A percentile compares a stretch with the other conserved stretches of the same genome.
Evolutionary conservation across 768 basidiomycete species (phyloP).

Genomic region (Tephrocybe sp.): DNA sequence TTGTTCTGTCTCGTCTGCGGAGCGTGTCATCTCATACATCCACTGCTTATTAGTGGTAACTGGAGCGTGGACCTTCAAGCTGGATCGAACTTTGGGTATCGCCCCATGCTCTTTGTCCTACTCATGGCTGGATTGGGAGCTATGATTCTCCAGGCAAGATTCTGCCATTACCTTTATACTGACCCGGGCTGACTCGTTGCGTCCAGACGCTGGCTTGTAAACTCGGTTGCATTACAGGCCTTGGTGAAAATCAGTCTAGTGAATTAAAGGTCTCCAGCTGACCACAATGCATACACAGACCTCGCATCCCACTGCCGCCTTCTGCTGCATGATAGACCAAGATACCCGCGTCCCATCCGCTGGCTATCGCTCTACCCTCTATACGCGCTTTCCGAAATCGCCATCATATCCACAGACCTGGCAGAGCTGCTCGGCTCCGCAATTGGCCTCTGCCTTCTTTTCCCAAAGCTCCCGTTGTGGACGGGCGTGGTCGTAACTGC

Average conservation of each 20-base stretch:
- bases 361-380: conserved; percentile 54
- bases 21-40: conserved; percentile 3
- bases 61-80: conserved; percentile 83
- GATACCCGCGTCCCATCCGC: conserved; percentile 45
- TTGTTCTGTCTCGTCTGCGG: background rate
- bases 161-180: background rate
- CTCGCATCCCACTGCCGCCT: conserved; percentile 61
- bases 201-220: conserved; percentile 62
- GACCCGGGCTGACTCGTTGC: too few relatives aligned
- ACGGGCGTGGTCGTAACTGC: conserved; percentile 57
- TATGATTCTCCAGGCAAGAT: conserved; percentile 60
- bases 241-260: too few relatives aligned
- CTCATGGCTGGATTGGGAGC: conserved; percentile 64
- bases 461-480: conserved; percentile 59
- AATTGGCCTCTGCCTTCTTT: conserved; percentile 65
- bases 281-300: conserved; percentile 32
- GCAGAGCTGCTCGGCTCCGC: conserved; percentile 72
- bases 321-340: conserved; percentile 52
- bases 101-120: conserved; percentile 68
- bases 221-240: conserved; percentile 68
- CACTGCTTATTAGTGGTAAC: conserved; percentile 58
- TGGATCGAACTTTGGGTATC: conserved; percentile 73
- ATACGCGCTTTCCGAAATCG: conserved; percentile 54
- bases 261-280: background rate
- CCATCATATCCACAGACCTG: conserved; percentile 68